Evolutionary conservation across 768 basidiomycete species (phyloP), one percentile per base, ranked within the genome.

Genomic region (Artomyces pyxidatus): DNA sequence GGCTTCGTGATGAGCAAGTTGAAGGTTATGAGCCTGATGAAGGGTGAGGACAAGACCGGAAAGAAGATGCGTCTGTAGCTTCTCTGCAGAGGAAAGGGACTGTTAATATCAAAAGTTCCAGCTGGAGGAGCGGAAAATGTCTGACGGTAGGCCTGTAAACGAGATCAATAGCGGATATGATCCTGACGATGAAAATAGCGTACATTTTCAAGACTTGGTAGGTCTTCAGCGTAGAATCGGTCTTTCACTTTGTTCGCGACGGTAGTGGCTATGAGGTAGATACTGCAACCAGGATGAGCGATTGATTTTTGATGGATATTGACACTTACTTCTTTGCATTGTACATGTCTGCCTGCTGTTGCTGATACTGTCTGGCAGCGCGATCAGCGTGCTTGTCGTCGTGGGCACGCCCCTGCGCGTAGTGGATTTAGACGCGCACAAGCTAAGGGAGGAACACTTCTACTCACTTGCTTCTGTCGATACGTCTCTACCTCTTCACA

Each of bases 321-420:
- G n/a, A n/a, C 14, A 21, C 28, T 32, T 50, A 89, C 88, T 90
- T 91, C 71, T 90, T 91, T 65, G 79, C 76, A 56, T 83, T 85
- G 37, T 80, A 64, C 88, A 91, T 90, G 35, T 89, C 84, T 28
- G 72, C 71, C 46, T 75, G 76, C 57, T 88, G 86, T 56, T 86
- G 81, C 53, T 88, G 87, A 38, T 77, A 78, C 58, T 89, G 87
- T 61, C 76, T 81, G 17, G 80, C 81, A 3, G 74, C 77, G 28
- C 86, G 76, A 47, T 84, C 85, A 27, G 85, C 81, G 50, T 89
- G 87, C 40, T 74, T 78, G 60, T 91, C 88, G 58, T 88, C 86
- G 35, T 71, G 70, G 37, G 77, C 76, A 49, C 83, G 79, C 44
- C 71, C 77, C 86, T 88, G 56, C 43, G 40, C 17, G 40, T n/a